Conservation (phyloP, 306 rosid species). For the Vigna nakashimae region DNA sequence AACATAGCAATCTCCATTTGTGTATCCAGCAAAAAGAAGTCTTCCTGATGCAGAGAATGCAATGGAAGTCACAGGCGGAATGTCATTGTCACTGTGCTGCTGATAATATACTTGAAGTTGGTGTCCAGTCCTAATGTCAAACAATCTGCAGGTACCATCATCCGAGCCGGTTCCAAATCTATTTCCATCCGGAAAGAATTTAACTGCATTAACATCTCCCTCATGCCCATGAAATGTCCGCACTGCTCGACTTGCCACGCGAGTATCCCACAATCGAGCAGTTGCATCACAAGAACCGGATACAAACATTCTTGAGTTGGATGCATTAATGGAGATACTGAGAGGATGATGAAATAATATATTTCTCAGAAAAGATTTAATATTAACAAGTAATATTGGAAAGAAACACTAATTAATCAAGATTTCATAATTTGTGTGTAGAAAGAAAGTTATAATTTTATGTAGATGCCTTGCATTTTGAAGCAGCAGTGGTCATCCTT, state of each 20-base stretch:
- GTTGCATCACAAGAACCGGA: conserved; percentile 95
- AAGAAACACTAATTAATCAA: conserved; percentile 4
- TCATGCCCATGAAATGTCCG: conserved; percentile 84
- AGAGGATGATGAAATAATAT: conserved; percentile 23
- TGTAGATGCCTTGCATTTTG: conserved; percentile 20
- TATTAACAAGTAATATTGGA: neutral
- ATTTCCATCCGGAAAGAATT: conserved; percentile 91
- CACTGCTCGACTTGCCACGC: conserved; percentile 95
- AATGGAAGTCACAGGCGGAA: conserved; percentile 76
- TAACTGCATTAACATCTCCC: conserved; percentile 81
- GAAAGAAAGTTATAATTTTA: neutral
- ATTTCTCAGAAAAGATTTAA: conserved; percentile 5
- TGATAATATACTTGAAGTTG: conserved; percentile 83
- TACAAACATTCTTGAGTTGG: conserved; percentile 75
- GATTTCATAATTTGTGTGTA: conserved; percentile 23
- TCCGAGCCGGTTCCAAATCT: conserved; percentile 95
- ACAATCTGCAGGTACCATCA: conserved; percentile 90
- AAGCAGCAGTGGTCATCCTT: conserved; percentile 18
- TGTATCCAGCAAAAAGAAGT: conserved; percentile 89
- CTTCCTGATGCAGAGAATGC: conserved; percentile 94
- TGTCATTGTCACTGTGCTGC: conserved; percentile 65
- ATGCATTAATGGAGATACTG: conserved; percentile 84
- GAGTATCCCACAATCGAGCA: conserved; percentile 93
- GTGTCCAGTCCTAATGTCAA: conserved; percentile 91
- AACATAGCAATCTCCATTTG: conserved; percentile 82